phyloP scores from a whole-genome alignment of 164 flowering plant species.

The Chimonanthus praecox region DNA sequence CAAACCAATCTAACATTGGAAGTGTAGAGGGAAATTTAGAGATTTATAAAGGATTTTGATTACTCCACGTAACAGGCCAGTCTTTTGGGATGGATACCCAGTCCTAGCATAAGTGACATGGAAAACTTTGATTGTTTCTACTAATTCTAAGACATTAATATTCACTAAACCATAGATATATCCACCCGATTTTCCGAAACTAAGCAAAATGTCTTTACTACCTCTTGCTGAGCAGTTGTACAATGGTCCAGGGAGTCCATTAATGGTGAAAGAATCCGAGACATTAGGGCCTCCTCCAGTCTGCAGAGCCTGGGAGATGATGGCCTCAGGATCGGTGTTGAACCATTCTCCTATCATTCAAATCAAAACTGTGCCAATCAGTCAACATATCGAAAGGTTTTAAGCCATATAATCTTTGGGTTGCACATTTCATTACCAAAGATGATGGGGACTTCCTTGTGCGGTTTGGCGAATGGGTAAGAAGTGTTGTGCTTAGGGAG shows the following conservation, averaged over 20 bases:
- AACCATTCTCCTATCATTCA: slow-evolving; percentile 47
- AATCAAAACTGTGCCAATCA: neutral
- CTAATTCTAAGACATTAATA: no score
- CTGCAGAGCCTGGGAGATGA: slow-evolving; percentile 35
- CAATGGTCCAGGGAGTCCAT: slow-evolving; percentile 51
- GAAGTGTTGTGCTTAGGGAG: slow-evolving; percentile 30
- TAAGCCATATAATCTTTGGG: neutral
- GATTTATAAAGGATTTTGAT: no score
- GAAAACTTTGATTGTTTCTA: neutral
- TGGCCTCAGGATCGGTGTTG: slow-evolving; percentile 43
- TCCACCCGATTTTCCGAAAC: neutral
- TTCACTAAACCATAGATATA: neutral
- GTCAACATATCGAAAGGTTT: neutral
- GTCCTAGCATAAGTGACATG: neutral
- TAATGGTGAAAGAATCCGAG: slow-evolving; percentile 53
- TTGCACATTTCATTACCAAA: slow-evolving; percentile 27
- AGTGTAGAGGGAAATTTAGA: no score
- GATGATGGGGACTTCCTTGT: slow-evolving; percentile 40
- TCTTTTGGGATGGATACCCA: no score
- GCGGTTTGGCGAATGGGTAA: slow-evolving; percentile 45
- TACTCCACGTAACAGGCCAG: no score
- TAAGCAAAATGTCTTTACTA: slow-evolving; percentile 4
- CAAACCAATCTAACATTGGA: no score
- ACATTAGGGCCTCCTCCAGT: slow-evolving; percentile 52
- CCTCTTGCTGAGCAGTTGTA: slow-evolving; percentile 48